Conservation (phyloP, 495 filamentous ascomycete genomes). For the Glonium stellatum region DNA sequence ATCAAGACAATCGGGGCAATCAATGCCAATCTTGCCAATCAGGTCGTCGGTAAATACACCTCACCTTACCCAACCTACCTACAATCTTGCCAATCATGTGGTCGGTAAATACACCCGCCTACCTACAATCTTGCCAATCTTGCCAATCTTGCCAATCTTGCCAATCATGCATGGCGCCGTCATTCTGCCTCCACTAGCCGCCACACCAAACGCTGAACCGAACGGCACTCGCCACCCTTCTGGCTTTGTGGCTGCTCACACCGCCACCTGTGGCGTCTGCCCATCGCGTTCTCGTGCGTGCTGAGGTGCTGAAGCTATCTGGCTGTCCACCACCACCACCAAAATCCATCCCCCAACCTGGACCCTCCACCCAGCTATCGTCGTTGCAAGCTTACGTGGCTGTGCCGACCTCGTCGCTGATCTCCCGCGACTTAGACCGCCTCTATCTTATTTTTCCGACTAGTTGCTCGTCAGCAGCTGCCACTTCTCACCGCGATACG, state of each 20-base stretch:
- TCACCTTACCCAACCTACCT: too few relatives aligned
- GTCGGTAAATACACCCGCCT: too few relatives aligned
- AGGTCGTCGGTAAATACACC: too few relatives aligned
- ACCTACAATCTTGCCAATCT: too few relatives aligned
- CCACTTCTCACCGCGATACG: slow-evolving; percentile 1
- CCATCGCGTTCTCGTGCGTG: not conserved
- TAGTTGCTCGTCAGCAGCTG: not conserved
- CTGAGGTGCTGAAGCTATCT: not conserved
- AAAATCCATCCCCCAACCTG: not conserved
- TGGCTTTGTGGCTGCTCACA: not conserved
- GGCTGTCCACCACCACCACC: not conserved
- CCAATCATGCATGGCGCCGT: not conserved
- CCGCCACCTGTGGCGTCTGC: not conserved
- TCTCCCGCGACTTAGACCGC: slow-evolving; percentile 7
- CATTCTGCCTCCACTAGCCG: not conserved
- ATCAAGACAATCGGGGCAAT: too few relatives aligned
- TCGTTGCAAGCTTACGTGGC: not conserved
- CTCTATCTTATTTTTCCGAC: not conserved
- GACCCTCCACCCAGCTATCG: not conserved
- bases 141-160: not conserved
- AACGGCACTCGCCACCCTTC: not conserved
- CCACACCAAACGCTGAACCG: not conserved
- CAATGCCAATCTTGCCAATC: too few relatives aligned
- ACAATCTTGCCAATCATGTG: too few relatives aligned
- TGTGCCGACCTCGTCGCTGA: not conserved